A percentile compares a stretch with the other conserved stretches of the same genome.
These are phyloP conservation scores for Aphanomyces euteiches DNA, from an alignment of 352 stramenopile genomes.

Conservation along the genomic window DNA sequence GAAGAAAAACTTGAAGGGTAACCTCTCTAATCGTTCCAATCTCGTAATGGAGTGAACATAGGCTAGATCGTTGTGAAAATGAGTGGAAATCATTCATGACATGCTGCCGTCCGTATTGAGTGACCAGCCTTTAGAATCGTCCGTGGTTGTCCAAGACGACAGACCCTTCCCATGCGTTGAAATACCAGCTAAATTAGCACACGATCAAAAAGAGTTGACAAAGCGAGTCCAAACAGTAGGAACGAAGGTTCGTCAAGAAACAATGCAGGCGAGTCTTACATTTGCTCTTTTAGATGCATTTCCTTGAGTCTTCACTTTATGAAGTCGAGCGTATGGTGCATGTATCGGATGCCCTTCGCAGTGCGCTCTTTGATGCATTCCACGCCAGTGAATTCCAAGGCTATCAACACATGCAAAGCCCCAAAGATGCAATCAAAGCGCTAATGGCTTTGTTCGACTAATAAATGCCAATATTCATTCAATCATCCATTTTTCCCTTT, in stretches of 20 bases:
- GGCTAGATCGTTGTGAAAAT: conserved; percentile 2
- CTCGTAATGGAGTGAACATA: conserved; percentile 7
- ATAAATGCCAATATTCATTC: background rate
- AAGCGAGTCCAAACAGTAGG: conserved; percentile 1
- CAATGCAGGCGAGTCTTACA: background rate
- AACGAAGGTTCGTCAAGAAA: conserved; percentile 9
- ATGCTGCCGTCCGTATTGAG: background rate
- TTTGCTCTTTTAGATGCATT: conserved; percentile 11
- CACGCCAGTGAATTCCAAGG: conserved; percentile 73
- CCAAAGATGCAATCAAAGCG: conserved; percentile 47
- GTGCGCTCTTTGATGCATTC: conserved; percentile 63
- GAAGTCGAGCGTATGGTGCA: conserved; percentile 26
- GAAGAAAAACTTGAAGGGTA: background rate
- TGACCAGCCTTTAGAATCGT: background rate
- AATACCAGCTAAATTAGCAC: background rate
- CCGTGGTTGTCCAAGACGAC: background rate
- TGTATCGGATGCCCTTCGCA: conserved; percentile 23
- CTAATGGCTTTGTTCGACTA: conserved; percentile 29
- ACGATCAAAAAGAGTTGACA: conserved; percentile 7
- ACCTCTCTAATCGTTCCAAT: background rate
- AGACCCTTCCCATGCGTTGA: background rate
- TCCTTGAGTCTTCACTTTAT: conserved; percentile 21
- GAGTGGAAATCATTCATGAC: conserved; percentile 5
- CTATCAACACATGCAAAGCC: conserved; percentile 54
- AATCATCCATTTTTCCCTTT: too few species aligned